phyloP scores from a whole-genome alignment of 2,329 filamentous ascomycete genomes.

The Fusarium sp. region DNA sequence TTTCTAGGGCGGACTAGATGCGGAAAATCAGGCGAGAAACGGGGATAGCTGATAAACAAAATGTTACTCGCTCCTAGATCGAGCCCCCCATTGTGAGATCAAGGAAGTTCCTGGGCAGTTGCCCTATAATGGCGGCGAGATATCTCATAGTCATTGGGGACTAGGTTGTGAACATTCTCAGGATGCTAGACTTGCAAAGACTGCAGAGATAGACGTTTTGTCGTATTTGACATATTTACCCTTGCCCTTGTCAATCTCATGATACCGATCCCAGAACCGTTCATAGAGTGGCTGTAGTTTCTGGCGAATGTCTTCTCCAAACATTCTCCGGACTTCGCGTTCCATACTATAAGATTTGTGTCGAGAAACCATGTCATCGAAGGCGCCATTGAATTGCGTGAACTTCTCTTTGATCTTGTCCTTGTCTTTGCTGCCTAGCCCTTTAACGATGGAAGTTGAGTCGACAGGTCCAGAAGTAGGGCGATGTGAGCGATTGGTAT shows the following conservation, averaged over 20 bases:
- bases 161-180: conserved; percentile 37
- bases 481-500: conserved; percentile 81
- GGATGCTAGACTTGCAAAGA: conserved; percentile 66
- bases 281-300: conserved; percentile 95
- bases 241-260: conserved; percentile 97
- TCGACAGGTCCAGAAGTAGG: conserved; percentile 83
- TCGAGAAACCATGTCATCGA: conserved; percentile 86
- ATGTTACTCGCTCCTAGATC: not conserved
- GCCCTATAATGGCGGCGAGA: not conserved
- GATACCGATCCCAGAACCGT: conserved; percentile 96
- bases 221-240: conserved; percentile 99
- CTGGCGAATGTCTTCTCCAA: conserved; percentile 87
- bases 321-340: conserved; percentile 83
- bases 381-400: conserved; percentile 87
- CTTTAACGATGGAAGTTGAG: conserved; percentile 86
- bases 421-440: conserved; percentile 88
- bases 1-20: not conserved
- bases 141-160: not conserved
- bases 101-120: not conserved
- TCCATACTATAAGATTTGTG: conserved; percentile 93
- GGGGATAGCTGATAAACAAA: conserved; percentile 18
- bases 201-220: conserved; percentile 80
- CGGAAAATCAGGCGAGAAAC: not conserved
- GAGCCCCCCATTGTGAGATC: not conserved
- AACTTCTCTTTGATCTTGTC: conserved; percentile 98